Evolutionary conservation across 2,329 filamentous ascomycete genomes (phyloP), one percentile per base, ranked within the genome.

Genomic region (Teratosphaeria destructans): DNA sequence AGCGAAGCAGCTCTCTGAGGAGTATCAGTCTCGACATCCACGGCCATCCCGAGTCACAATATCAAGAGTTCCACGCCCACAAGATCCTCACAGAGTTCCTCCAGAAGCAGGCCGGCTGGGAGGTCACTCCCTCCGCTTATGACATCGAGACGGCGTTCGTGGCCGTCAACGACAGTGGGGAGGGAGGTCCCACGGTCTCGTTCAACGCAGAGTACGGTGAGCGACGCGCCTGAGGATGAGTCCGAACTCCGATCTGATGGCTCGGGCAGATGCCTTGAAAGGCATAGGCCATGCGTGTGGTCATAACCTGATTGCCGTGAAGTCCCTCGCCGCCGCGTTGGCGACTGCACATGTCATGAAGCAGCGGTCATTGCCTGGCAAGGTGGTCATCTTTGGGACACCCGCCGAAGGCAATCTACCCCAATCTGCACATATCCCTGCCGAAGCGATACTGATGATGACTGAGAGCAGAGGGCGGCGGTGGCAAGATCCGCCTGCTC

Each of bases 121-220:
- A 75, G 34, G 80, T 84, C 29, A 81, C 75, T 1, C 74, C 74
- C 1, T 79, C 79, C 1, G 80, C 78, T 0, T 82, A 81, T 62
- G 77, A 75, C 8, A 73, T 83, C 62, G 71, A 73, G 37, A 83
- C 81, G 2, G 81, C 81, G 12, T 83, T 81, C 74, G 74, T 78
- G 29, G 80, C 80, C 3, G 76, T 77, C 1, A 81, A 73, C 60
- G 76, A 80, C 59, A 78, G 72, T 57, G 75, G 77, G 11, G 74
- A 66, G 56, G 69, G 72, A n/a, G 79, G 79, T 0, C 78, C 79
- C 3, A 57, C 55, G 14, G 65, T 65, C 11, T 61, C 60, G n/a
- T 66, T 67, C 64, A 70, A 70, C 56, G 68, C 65, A n/a, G 67
- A 71, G 56, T 71, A 68, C 49, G 63, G 61, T 64, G 55, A 27